These are phyloP conservation scores for Linum trigynum DNA, from an alignment of 345 rosid species.

Conservation along the genomic window DNA sequence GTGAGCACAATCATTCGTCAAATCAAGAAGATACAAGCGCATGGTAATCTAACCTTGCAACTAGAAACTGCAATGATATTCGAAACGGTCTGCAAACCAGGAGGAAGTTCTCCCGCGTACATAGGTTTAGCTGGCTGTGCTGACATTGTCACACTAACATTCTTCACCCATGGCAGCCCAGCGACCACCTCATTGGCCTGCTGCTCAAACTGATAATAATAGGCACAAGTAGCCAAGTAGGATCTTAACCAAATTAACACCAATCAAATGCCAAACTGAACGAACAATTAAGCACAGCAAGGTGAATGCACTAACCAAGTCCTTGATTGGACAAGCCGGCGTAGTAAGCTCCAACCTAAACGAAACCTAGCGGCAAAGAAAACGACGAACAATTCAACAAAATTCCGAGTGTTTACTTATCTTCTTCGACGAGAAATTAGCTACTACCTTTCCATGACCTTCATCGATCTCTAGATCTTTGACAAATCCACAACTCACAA, in stretches of 20 bases:
- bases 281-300: conserved; percentile 31
- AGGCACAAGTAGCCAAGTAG: background rate
- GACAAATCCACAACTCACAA: conserved; percentile 87
- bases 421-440: background rate
- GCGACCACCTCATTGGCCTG: conserved; percentile 82
- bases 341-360: conserved; percentile 93
- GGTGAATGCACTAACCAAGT: conserved; percentile 54
- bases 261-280: conserved; percentile 16
- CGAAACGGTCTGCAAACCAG: conserved; percentile 72
- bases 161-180: conserved; percentile 73
- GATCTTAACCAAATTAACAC: background rate
- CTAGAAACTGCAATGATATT: conserved; percentile 87
- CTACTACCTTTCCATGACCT: conserved; percentile 51
- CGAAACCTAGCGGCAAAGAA: conserved; percentile 41
- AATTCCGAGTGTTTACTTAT: background rate
- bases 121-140: conserved; percentile 88
- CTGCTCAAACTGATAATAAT: conserved; percentile 73
- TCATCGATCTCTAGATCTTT: conserved; percentile 63
- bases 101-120: conserved; percentile 67
- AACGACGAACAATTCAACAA: conserved; percentile 17
- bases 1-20: too few species aligned
- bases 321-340: conserved; percentile 97
- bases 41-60: conserved; percentile 63
- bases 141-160: conserved; percentile 79
- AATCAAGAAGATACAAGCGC: background rate